Evolutionary conservation across 441 rosid species (phyloP).

Genomic region (Croton setiger): DNA sequence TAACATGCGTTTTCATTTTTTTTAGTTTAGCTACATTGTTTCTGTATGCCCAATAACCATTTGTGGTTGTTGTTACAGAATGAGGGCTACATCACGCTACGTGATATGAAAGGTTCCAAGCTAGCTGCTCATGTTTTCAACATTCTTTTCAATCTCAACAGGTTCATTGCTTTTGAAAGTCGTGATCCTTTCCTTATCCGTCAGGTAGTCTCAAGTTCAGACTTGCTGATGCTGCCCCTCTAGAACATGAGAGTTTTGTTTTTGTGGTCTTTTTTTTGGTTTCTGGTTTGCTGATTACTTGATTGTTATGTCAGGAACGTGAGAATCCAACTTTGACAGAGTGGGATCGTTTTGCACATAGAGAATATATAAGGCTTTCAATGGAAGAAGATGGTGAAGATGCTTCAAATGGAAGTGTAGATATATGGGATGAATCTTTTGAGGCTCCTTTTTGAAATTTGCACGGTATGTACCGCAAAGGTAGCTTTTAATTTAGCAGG

Average conservation of each 20-base stretch:
- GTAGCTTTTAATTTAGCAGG: neutral
- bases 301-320: conserved; percentile 52
- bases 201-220: conserved; percentile 45
- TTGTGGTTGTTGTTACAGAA: conserved; percentile 34
- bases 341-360: conserved; percentile 97
- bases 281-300: conserved; percentile 9
- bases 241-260: neutral
- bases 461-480: conserved; percentile 22
- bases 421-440: conserved; percentile 90
- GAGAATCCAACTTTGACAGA: conserved; percentile 96
- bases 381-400: conserved; percentile 99
- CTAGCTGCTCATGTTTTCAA: conserved; percentile 89
- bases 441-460: conserved; percentile 76
- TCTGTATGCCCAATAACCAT: neutral
- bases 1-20: neutral
- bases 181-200: conserved; percentile 95
- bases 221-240: neutral
- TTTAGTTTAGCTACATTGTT: neutral
- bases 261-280: conserved; percentile 3
- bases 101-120: conserved; percentile 68
- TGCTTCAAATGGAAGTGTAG: conserved; percentile 91
- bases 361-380: conserved; percentile 91
- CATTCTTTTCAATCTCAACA: conserved; percentile 91
- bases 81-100: conserved; percentile 54
- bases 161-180: conserved; percentile 89